Base-by-base conservation (phyloP, 1,284 basidiomycete species). In the Omphalotus olearius region DNA sequence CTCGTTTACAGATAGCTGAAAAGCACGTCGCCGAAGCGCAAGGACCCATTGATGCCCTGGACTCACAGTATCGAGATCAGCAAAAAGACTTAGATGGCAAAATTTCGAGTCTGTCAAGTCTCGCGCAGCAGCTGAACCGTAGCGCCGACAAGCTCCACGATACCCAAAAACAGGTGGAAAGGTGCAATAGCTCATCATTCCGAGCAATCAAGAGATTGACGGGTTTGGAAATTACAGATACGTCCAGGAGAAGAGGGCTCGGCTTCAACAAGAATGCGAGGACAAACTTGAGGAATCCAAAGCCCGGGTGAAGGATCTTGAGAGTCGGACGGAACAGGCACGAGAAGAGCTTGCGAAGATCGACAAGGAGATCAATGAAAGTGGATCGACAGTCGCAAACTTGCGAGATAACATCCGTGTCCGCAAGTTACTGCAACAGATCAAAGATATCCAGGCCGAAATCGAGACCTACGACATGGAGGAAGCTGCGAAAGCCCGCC, bases 321-420 rank as follows among this genome's bases (percentile, higher is more conserved):
- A 71, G 13, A 63, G 69, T 26, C 70, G 76, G 42, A 73, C 89
- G 26, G 82, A 86, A 57, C 64, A 63, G 18, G 69, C 76, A 35
- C 80, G 86, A 33, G 72, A 76, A 42, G 69, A 64, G 23, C 76
- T 88, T 33, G 68, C 70, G 28, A 69, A 67, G 30, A 76, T 88
- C 37, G 83, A 88, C 60, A 83, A 80, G 61, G 85, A 88, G 62
- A 83, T 91, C 64, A 81, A 82, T 61, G 82, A 87, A 58, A 80
- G 88, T 48, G 84, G 82, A 45, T 79, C 83, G 37, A 79, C 79
- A 13, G 68, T 84, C 45, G 78, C 81, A 16, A 95, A 91, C 65
- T 75, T 98, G 57, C 82, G 86, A 55, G 89, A 93, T 65, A 99
- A 98, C 64, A 72, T 95, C 41, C 84, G 89, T 7, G 83, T 91